Base-by-base conservation (phyloP, 495 filamentous ascomycete genomes). In the Glonium stellatum region DNA sequence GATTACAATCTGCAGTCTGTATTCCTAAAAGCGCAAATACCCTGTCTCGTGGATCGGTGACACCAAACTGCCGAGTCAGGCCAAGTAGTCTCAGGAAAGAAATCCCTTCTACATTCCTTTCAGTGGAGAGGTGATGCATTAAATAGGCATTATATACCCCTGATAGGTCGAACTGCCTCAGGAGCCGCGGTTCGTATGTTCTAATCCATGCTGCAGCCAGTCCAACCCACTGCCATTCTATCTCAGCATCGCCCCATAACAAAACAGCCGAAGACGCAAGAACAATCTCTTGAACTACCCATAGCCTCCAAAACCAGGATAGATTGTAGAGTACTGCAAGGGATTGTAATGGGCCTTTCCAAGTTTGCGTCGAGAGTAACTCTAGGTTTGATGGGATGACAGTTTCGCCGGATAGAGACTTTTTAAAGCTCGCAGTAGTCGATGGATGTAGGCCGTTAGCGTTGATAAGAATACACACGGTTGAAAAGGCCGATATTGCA, bases 131-230 rank as follows among this genome's bases (percentile, higher is more conserved):
- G n/a, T 23, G 5, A 22, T 58, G 19, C 55, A 58, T 58, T 5
- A 58, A n/a, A 39, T 58, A 58, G 10, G 55, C 55, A 58, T 58
- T 58, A 21, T 51, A 58, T 27, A 27, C 55, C 10, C 37, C 55
- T 5, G 12, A 39, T 11, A 58, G 49, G 12, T 19, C 37, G 41
- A 53, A 27, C 55, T 49, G 54, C n/a, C 44, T 15, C 27, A 56
- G 46, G 23, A 44, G 39, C 1, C 39, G 44, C 39, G 13, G 39
- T 18, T 18, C 4, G 18, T 44, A 52, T 42, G 61, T 18, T 22
- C 55, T 55, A 5, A 69, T 58, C 44, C 47, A 27, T 18, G 49
- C 12, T 12, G 64, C 54, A 8, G n/a, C 27, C 54, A 25, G 44
- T 19, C 15, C 44, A 23, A n/a, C n/a, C 18, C 54, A 23, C 8